A percentile compares a stretch with the other conserved stretches of the same genome.
phyloP scores from a whole-genome alignment of 1,284 basidiomycete genomes.

The Leccinum glutinopallens region DNA sequence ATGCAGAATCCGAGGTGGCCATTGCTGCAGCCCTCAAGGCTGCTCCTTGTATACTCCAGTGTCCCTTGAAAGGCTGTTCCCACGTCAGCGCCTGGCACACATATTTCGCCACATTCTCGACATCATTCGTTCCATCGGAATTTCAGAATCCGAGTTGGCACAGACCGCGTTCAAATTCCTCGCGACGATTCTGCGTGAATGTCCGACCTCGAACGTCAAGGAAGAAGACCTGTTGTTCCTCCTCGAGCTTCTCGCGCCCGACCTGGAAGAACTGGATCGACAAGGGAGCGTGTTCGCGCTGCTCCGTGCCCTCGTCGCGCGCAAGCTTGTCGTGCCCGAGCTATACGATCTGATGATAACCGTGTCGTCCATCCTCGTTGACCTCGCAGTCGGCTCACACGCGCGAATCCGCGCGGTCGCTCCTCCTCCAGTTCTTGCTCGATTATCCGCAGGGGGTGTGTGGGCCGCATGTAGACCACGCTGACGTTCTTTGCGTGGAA shows the following conservation, averaged over 20 bases:
- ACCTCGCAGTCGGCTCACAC: slow-evolving; percentile 88
- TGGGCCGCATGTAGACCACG: slow-evolving; percentile 84
- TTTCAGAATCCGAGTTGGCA: slow-evolving; percentile 87
- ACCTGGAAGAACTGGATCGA: slow-evolving; percentile 91
- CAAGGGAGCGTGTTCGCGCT: slow-evolving; percentile 88
- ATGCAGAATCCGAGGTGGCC: slow-evolving; percentile 81
- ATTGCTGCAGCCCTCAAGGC: slow-evolving; percentile 83
- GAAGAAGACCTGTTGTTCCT: slow-evolving; percentile 91
- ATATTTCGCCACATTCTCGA: slow-evolving; percentile 87
- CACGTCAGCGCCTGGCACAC: slow-evolving; percentile 71
- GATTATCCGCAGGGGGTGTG: slow-evolving; percentile 93
- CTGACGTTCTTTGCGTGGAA: slow-evolving; percentile 96
- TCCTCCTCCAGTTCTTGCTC: slow-evolving; percentile 92
- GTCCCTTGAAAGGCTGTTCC: slow-evolving; percentile 78
- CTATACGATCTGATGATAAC: slow-evolving; percentile 98
- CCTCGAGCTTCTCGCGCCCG: slow-evolving; percentile 84
- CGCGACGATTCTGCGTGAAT: slow-evolving; percentile 85
- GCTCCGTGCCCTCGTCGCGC: slow-evolving; percentile 88
- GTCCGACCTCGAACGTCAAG: slow-evolving; percentile 76
- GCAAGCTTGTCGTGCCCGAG: slow-evolving; percentile 93
- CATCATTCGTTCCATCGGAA: slow-evolving; percentile 84
- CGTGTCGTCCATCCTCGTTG: slow-evolving; percentile 90
- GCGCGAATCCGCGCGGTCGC: slow-evolving; percentile 88
- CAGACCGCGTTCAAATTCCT: slow-evolving; percentile 91
- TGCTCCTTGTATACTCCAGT: slow-evolving; percentile 81